These are phyloP conservation scores for Wallemia hederae DNA, from an alignment of 1,284 basidiomycete genomes.

Conservation along the genomic window DNA sequence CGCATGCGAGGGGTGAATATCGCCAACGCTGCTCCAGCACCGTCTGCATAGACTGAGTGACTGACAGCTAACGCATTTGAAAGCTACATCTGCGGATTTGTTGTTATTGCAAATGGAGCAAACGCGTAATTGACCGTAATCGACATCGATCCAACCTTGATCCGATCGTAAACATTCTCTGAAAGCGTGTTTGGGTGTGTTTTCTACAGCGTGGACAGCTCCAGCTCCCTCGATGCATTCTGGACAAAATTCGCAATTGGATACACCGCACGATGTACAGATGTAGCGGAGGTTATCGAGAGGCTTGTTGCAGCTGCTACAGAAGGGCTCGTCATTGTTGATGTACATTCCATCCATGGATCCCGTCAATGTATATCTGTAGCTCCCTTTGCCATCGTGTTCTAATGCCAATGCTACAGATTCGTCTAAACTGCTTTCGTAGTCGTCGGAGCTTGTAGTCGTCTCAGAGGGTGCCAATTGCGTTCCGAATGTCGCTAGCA, in stretches of 20 bases:
- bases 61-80: conserved; percentile 29
- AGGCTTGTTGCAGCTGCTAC: neutral
- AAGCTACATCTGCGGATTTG: neutral
- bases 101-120: conserved; percentile 2
- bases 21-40: conserved; percentile 49
- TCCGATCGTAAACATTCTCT: neutral
- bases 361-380: neutral
- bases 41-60: conserved; percentile 50
- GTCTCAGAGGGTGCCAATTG: neutral
- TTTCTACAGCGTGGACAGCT: neutral
- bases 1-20: conserved; percentile 57
- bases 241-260: neutral
- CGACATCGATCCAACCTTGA: neutral
- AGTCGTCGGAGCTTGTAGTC: neutral
- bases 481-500: neutral
- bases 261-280: neutral
- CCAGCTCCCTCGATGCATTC: neutral
- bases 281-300: neutral
- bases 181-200: neutral
- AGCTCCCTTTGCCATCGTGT: neutral
- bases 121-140: neutral
- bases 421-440: neutral
- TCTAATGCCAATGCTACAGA: neutral
- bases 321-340: neutral
- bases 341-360: neutral